Percentiles rank a stretch among this genome's conserved stretches.
phyloP scores from a whole-genome alignment of 495 filamentous ascomycete genomes.

The Letharia columbiana region DNA sequence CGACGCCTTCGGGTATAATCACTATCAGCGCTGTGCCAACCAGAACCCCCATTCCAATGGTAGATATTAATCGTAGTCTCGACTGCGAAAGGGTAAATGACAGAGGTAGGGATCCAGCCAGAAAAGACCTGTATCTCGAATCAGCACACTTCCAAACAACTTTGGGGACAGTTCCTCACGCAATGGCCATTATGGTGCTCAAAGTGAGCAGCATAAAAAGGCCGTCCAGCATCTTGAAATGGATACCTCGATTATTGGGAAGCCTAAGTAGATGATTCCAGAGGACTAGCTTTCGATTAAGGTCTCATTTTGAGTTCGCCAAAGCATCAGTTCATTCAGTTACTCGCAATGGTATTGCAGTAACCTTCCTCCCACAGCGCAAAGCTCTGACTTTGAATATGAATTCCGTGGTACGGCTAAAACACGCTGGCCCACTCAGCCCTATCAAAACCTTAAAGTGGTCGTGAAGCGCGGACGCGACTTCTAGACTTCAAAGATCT shows the following conservation, averaged over 20 bases:
- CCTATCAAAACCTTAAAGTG: conserved; percentile 12
- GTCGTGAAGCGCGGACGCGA: conserved; percentile 4
- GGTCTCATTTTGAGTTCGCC: neutral
- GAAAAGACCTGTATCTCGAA: conserved; percentile 65
- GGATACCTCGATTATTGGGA: neutral
- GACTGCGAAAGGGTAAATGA: conserved; percentile 84
- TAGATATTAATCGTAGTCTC: conserved; percentile 80
- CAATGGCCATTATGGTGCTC: conserved; percentile 87
- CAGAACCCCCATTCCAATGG: conserved; percentile 86
- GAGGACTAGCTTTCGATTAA: neutral
- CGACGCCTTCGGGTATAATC: conserved; percentile 94
- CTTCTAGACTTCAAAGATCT: neutral
- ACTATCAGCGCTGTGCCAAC: conserved; percentile 93
- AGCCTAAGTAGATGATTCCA: neutral
- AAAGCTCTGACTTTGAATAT: neutral
- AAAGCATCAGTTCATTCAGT: neutral
- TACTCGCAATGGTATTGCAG: neutral
- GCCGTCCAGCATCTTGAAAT: conserved; percentile 52
- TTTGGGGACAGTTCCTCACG: conserved; percentile 49
- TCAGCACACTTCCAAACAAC: conserved; percentile 28
- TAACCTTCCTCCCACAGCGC: neutral
- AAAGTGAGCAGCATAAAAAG: conserved; percentile 77
- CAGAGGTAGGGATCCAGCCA: conserved; percentile 86
- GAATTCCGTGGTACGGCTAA: neutral
- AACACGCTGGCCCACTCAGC: conserved; percentile 4